A percentile compares a stretch with the other conserved stretches of the same genome.
Evolutionary conservation across 2,329 filamentous ascomycete species (phyloP).

Genomic region (Tolypocladium inflatum): DNA sequence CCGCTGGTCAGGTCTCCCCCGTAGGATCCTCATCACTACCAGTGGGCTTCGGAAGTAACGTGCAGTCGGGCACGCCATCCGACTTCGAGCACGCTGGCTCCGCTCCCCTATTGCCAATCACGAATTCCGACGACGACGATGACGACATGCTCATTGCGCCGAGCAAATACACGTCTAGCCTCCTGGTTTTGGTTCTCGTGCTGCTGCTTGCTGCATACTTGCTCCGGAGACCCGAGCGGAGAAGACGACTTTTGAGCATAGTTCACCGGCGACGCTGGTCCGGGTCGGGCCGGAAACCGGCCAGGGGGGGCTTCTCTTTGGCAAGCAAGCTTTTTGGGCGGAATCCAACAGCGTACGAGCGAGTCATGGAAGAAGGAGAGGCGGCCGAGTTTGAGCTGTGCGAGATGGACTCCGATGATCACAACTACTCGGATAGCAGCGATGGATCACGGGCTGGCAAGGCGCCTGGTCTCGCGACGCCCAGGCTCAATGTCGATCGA

Average conservation of each 20-base stretch:
- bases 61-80: conserved; percentile 48
- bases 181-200: conserved; percentile 70
- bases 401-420: conserved; percentile 53
- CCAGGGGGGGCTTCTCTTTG: conserved; percentile 41
- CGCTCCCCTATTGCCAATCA: conserved; percentile 18
- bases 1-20: conserved; percentile 75
- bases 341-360: conserved; percentile 57
- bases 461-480: conserved; percentile 59
- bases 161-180: conserved; percentile 55
- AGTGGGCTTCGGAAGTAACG: conserved; percentile 89
- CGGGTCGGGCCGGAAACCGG: conserved; percentile 23
- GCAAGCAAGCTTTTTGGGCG: conserved; percentile 59
- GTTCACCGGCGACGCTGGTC: conserved; percentile 18
- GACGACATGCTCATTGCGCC: conserved; percentile 22
- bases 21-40: conserved; percentile 45
- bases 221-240: conserved; percentile 69
- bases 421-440: conserved; percentile 54
- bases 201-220: conserved; percentile 61
- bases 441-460: conserved; percentile 46
- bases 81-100: conserved; percentile 83
- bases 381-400: conserved; percentile 68
- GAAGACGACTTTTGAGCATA: conserved; percentile 26
- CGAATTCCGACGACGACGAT: conserved; percentile 28
- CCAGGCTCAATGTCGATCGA: conserved; percentile 45
- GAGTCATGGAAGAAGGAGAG: conserved; percentile 76